A percentile compares a stretch with the other conserved stretches of the same genome.
These are phyloP conservation scores for Neonectria magnoliae DNA, from an alignment of 2,329 filamentous ascomycete genomes.

Conservation along the genomic window DNA sequence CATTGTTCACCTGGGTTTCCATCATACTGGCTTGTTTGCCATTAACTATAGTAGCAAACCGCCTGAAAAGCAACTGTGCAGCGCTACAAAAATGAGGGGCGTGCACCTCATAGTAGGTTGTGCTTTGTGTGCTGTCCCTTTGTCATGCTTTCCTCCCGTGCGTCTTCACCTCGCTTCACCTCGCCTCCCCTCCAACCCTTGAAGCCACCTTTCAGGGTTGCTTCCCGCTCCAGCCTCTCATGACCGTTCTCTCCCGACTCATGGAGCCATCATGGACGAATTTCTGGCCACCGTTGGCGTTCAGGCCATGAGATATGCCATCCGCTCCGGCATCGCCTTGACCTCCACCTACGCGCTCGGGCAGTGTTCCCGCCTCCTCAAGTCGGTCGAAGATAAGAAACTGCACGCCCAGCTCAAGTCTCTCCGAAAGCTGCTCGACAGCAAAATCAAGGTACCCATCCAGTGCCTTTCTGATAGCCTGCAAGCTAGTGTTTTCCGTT, in stretches of 20 bases:
- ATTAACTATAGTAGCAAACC: conserved; percentile 6
- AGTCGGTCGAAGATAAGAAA: conserved; percentile 77
- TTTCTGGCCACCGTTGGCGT: conserved; percentile 63
- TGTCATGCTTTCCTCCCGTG: conserved; percentile 15
- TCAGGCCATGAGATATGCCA: conserved; percentile 92
- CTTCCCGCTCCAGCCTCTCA: conserved; percentile 4
- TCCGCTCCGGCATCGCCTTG: conserved; percentile 84
- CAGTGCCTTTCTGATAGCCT: background rate
- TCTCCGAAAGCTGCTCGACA: conserved; percentile 79
- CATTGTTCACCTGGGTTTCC: conserved; percentile 6
- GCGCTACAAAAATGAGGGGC: conserved; percentile 19
- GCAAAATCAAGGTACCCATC: conserved; percentile 82
- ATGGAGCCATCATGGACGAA: conserved; percentile 70
- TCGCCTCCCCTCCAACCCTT: conserved; percentile 11
- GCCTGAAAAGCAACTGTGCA: background rate
- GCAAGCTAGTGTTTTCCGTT: background rate
- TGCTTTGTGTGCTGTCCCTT: conserved; percentile 3
- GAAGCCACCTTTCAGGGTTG: conserved; percentile 1
- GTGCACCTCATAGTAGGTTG: conserved; percentile 20
- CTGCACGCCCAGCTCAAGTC: conserved; percentile 73
- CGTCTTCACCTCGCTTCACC: background rate
- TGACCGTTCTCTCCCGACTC: conserved; percentile 4
- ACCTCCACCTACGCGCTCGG: conserved; percentile 87
- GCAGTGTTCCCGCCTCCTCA: conserved; percentile 81
- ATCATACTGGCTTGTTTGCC: conserved; percentile 1